Evolutionary conservation across 2,329 filamentous ascomycete genomes (phyloP).

Genomic region (Penicillium sp.): DNA sequence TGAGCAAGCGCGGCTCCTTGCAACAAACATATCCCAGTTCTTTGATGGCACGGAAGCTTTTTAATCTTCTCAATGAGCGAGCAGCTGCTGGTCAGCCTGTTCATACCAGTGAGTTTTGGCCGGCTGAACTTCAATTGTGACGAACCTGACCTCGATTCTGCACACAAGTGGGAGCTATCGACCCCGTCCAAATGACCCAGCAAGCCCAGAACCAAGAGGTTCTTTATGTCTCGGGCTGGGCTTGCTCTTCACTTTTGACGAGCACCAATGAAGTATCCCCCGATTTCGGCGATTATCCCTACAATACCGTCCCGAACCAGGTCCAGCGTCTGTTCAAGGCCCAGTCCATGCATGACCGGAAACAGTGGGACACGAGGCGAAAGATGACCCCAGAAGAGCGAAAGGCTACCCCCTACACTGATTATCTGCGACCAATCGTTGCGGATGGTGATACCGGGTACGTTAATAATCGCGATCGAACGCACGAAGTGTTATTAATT

Average conservation of each 20-base stretch:
- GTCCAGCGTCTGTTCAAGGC: slow-evolving; percentile 94
- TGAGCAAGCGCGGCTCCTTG: slow-evolving; percentile 82
- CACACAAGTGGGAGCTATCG: slow-evolving; percentile 85
- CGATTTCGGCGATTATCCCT: slow-evolving; percentile 97
- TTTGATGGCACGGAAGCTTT: slow-evolving; percentile 88
- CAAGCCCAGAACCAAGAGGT: slow-evolving; percentile 94
- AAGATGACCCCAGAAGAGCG: slow-evolving; percentile 68
- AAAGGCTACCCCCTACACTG: slow-evolving; percentile 67
- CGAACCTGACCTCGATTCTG: slow-evolving; percentile 9
- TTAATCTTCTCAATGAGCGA: slow-evolving; percentile 73
- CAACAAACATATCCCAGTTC: slow-evolving; percentile 85
- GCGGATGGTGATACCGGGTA: slow-evolving; percentile 87
- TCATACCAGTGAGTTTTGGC: slow-evolving; percentile 63
- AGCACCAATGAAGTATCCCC: slow-evolving; percentile 94
- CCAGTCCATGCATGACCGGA: slow-evolving; percentile 91
- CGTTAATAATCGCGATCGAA: slow-evolving; percentile 4
- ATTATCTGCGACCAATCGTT: slow-evolving; percentile 89
- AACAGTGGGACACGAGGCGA: slow-evolving; percentile 78
- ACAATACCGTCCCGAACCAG: slow-evolving; percentile 97
- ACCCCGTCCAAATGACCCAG: slow-evolving; percentile 99
- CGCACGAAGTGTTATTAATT: not conserved
- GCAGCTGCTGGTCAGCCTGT: slow-evolving; percentile 73
- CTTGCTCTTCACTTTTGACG: slow-evolving; percentile 85
- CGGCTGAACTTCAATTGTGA: not conserved
- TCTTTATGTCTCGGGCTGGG: slow-evolving; percentile 93